Conservation (phyloP, 1,284 basidiomycete genomes). For the Macrocystidia cucumis region DNA sequence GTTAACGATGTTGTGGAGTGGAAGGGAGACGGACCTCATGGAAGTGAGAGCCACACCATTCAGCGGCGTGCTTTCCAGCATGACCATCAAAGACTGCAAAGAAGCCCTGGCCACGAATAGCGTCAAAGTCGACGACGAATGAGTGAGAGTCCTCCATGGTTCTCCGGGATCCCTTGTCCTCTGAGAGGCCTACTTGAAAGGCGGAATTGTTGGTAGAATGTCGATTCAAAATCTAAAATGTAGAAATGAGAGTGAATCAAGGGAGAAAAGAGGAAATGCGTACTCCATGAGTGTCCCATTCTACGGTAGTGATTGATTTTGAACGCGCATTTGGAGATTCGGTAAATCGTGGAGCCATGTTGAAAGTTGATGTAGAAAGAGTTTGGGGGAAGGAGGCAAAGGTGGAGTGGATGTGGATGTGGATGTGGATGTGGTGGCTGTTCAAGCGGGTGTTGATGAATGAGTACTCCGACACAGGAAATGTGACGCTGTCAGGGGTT, state of each 20-base stretch:
- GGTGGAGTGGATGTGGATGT: too few relatives aligned
- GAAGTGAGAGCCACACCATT: constrained; percentile 97
- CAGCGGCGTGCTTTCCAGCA: constrained; percentile 96
- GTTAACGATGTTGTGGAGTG: constrained; percentile 8
- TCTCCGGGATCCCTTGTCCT: constrained; percentile 86
- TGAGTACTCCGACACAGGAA: too few relatives aligned
- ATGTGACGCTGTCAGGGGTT: too few relatives aligned
- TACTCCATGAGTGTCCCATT: constrained; percentile 71
- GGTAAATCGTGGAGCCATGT: constrained; percentile 25
- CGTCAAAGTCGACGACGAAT: constrained; percentile 90
- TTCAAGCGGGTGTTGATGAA: too few relatives aligned
- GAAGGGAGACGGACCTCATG: constrained; percentile 60
- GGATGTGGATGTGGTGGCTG: constrained; percentile 4
- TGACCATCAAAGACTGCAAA: constrained; percentile 99
- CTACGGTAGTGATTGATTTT: constrained; percentile 67
- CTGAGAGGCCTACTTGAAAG: constrained; percentile 83
- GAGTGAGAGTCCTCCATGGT: constrained; percentile 99
- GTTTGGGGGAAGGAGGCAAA: neutral
- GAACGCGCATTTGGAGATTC: constrained; percentile 63
- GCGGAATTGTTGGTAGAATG: constrained; percentile 49
- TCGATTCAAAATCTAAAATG: constrained; percentile 45
- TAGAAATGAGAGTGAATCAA: constrained; percentile 8
- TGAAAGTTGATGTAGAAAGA: constrained; percentile 3
- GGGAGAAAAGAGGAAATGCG: constrained; percentile 17
- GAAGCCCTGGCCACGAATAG: constrained; percentile 91